Evolutionary conservation across 1,139 yeast genomes (phyloP).

Genomic region (Zygoascus meyerae): DNA sequence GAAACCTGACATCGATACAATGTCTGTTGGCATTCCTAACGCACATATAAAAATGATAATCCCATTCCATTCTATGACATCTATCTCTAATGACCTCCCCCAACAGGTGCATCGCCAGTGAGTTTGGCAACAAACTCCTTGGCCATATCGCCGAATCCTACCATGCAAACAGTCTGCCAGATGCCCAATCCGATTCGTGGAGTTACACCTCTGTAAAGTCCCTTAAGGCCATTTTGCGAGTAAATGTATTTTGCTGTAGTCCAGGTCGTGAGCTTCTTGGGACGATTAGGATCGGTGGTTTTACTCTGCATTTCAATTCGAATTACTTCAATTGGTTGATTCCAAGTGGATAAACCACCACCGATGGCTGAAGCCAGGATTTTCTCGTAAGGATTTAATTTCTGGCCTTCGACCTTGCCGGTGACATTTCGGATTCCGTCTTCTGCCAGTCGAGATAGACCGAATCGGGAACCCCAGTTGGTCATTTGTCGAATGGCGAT

Average conservation of each 20-base stretch:
- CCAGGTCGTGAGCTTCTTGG: conserved; percentile 78
- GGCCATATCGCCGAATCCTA: conserved; percentile 94
- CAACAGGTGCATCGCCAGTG: conserved; percentile 51
- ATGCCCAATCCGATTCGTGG: conserved; percentile 95
- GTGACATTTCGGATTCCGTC: conserved; percentile 63
- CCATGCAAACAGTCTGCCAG: conserved; percentile 99
- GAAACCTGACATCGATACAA: no score
- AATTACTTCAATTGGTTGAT: conserved; percentile 96
- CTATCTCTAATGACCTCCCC: conserved; percentile 35
- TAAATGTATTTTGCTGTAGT: conserved; percentile 80
- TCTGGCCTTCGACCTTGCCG: conserved; percentile 54
- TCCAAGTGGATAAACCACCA: conserved; percentile 98
- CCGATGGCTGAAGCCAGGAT: conserved; percentile 84
- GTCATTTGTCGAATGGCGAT: conserved; percentile 98
- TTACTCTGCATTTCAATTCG: conserved; percentile 97
- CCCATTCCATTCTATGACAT: no score
- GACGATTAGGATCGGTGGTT: conserved; percentile 90
- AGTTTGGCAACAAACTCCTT: conserved; percentile 55
- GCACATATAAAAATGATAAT: no score
- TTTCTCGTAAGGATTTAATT: conserved; percentile 70
- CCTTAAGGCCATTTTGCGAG: conserved; percentile 74
- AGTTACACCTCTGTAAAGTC: conserved; percentile 92
- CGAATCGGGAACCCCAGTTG: conserved; percentile 98
- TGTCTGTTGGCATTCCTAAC: no score
- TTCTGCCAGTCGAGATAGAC: conserved; percentile 87